These are phyloP conservation scores for Leccinum broughii DNA, from an alignment of 768 basidiomycete species.

Conservation along the genomic window DNA sequence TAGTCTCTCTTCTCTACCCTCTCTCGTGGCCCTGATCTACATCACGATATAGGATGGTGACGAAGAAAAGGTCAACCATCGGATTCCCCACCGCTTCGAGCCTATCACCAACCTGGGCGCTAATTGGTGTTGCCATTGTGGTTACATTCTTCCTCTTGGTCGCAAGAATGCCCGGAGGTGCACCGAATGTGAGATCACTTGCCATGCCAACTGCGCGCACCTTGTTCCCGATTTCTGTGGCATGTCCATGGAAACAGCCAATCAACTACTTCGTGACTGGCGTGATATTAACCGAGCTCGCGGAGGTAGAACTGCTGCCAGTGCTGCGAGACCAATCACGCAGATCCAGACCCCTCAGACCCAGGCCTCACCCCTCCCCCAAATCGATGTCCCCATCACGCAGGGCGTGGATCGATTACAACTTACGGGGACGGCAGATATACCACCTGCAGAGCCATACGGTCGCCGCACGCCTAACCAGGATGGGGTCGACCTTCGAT, in stretches of 20 bases:
- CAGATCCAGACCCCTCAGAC: conserved; percentile 35
- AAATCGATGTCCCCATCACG: conserved; percentile 32
- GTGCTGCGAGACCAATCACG: conserved; percentile 36
- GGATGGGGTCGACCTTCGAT: conserved; percentile 43
- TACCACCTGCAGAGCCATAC: conserved; percentile 27
- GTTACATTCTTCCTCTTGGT: conserved; percentile 95
- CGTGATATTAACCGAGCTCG: conserved; percentile 84
- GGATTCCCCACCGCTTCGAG: conserved; percentile 98
- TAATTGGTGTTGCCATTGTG: conserved; percentile 99
- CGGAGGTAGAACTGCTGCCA: conserved; percentile 39
- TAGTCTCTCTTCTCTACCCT: conserved; percentile 31
- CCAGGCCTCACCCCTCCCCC: conserved; percentile 35
- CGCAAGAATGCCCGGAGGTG: conserved; percentile 96
- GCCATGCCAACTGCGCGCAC: conserved; percentile 96
- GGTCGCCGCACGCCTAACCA: conserved; percentile 28
- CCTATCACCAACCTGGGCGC: conserved; percentile 95
- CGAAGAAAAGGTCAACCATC: conserved; percentile 98
- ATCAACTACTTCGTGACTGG: conserved; percentile 86
- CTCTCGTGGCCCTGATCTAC: conserved; percentile 4
- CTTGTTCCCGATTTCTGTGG: conserved; percentile 99
- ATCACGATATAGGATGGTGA: conserved; percentile 72
- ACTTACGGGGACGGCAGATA: conserved; percentile 41
- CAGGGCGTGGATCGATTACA: conserved; percentile 49
- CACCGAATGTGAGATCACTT: conserved; percentile 94
- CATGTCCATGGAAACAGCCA: conserved; percentile 99